Percentiles rank a stretch among this genome's conserved stretches.
Evolutionary conservation across 257 asterid genomes (phyloP).

Genomic region (Fraxinus cuspidata): DNA sequence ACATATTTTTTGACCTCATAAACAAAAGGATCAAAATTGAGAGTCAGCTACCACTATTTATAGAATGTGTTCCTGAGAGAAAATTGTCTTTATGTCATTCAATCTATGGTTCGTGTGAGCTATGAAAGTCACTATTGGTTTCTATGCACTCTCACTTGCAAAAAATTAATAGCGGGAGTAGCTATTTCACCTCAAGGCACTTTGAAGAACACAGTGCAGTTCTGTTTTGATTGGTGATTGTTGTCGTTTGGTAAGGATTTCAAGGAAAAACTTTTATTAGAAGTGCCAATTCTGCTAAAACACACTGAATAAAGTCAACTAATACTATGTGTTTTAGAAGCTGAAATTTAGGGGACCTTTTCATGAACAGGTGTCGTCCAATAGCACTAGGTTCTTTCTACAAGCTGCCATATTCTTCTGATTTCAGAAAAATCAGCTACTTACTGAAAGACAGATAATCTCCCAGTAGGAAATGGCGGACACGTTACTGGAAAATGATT

Average conservation of each 20-base stretch:
- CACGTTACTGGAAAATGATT: not conserved
- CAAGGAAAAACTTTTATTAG: not conserved
- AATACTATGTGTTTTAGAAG: constrained; percentile 19
- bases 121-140: too few relatives aligned
- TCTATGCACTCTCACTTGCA: too few relatives aligned
- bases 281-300: not conserved
- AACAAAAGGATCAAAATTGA: not conserved
- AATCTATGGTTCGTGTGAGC: too few relatives aligned
- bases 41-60: too few relatives aligned
- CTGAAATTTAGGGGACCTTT: constrained; percentile 8
- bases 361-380: not conserved
- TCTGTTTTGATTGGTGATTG: constrained; percentile 8
- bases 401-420: constrained; percentile 4
- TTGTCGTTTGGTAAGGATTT: not conserved
- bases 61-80: too few relatives aligned
- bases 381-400: constrained; percentile 1
- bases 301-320: not conserved
- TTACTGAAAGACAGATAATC: not conserved
- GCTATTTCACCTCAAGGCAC: not conserved
- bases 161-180: too few relatives aligned
- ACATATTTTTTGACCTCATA: not conserved
- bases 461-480: not conserved
- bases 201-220: not conserved
- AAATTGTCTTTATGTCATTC: too few relatives aligned
- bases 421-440: not conserved